Evolutionary conservation across 2,329 filamentous ascomycete species (phyloP), one percentile per base, ranked within the genome.

Genomic region (Onygenales sp.): DNA sequence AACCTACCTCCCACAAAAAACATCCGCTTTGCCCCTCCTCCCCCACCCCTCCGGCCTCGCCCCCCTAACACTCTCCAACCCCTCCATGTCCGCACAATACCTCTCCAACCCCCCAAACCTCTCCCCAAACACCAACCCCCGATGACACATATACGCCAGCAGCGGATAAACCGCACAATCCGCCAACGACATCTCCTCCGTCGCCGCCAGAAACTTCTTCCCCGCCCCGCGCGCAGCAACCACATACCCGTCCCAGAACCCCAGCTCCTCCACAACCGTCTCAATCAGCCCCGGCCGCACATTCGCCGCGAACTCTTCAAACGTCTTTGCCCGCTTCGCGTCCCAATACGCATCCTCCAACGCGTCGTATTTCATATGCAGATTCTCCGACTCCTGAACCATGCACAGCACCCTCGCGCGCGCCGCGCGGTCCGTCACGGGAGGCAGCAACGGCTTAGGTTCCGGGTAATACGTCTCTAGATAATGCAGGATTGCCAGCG

Each of bases 121-220:
- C 40, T 34, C 49, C 11, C 17, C 42, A 45, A 52, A 33, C 40
- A 9, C 34, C 27, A 45, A 52, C n/a, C 49, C 49, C 11, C 49
- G 49, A 27, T 52, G 49, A 21, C 27, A 27, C 49, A 52, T 52
- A 36, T 52, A 52, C 39, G 49, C 40, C 11, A 52, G 11, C 2
- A 52, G n/a, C 3, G 49, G 49, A 37, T 44, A 52, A 13, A 52
- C 31, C 39, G 49, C 49, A 46, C 49, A 52, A 31, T 52, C 42
- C 31, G 49, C 49, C 39, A 52, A 11, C 3, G 49, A 44, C 21
- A 52, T n/a, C 8, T 11, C 7, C 10, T 52, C 40, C 40, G 49
- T 52, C 0, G 39, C 40, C 9, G 42, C 49, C 31, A 52, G 4
- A 31, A 44, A 52, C 13, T 4, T 52, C 39, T 36, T 46, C 34